Evolutionary conservation across 2,329 filamentous ascomycete genomes (phyloP).

Genomic region (Dothideomycetes sp.): DNA sequence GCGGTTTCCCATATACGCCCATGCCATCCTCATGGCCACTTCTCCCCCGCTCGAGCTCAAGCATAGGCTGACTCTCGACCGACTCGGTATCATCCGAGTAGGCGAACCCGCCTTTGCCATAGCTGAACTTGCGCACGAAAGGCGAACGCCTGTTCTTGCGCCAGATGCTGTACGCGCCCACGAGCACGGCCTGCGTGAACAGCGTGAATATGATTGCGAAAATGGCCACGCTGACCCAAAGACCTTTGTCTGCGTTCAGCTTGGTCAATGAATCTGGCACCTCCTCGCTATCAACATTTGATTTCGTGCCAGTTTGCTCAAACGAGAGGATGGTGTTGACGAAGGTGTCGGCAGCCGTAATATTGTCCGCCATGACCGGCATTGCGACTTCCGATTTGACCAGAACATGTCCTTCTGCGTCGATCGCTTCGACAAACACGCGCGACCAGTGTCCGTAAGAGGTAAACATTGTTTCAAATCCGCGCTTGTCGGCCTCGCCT

Average conservation of each 20-base stretch:
- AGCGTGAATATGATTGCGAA: neutral
- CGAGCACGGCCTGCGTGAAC: neutral
- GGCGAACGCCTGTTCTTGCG: neutral
- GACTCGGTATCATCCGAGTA: neutral
- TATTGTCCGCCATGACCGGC: no score
- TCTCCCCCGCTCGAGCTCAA: neutral
- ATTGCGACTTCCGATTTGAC: neutral
- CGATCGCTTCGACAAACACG: neutral
- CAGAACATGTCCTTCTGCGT: neutral
- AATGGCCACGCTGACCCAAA: neutral
- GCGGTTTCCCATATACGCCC: no score
- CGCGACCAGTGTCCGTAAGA: neutral
- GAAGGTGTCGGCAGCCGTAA: no score
- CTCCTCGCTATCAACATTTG: no score
- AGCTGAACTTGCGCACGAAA: neutral
- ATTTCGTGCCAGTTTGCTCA: no score
- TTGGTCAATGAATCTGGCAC: neutral
- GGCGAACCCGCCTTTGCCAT: neutral
- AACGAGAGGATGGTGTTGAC: no score
- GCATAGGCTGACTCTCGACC: neutral
- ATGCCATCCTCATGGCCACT: no score
- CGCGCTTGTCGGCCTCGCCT: conserved; percentile 1
- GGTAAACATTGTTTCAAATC: conserved; percentile 8
- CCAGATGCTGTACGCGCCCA: neutral
- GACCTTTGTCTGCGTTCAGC: neutral